Evolutionary conservation across 306 rosid species (phyloP), one percentile per base, ranked within the genome.

Genomic region (Acacia confusa): DNA sequence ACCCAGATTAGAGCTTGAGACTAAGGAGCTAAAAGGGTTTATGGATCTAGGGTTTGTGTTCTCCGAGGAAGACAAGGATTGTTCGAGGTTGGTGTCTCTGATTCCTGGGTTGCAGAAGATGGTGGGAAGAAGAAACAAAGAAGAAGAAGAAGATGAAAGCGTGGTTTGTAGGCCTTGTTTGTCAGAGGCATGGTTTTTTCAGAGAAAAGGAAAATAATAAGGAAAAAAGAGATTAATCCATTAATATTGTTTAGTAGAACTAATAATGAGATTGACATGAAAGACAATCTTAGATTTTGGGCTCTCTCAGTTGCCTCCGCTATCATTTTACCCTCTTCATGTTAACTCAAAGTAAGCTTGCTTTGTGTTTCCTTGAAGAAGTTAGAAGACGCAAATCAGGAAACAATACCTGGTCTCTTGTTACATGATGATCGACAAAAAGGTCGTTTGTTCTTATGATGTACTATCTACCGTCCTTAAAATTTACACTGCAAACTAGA

Each of bases 1-100:
- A 28, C 78, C 52, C 40, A 78, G 38, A 17, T 32, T 97, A 2
- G 93, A 91, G 55, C 94, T 92, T 32, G 97, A 94, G 83, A 87
- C 89, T 77, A 77, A 82, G 72, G 98, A 94, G 74, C 87, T 92
- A 0, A 94, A 94, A 74, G 96, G 97, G 74, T 91, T 94, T 82
- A 92, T 91, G 94, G 98, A 94, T 92, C 79, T 94, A 84, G 98
- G 98, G n/a, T 94, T 87, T 78, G 94, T 85, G 45, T 94, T 94
- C 47, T 86, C 92, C 11, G 93, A 92, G 74, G 91, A 92, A 61
- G 97, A 89, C 60, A 88, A 53, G 77, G 89, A 86, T 38, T 86
- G 89, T 44, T 87, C 88, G 30, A 82, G 17, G 6, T 77, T 94
- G 84, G 97, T 78, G 48, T 88, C 97, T 4, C 83, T 92, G 70